Evolutionary conservation across 176 grass and related monocot genomes (phyloP).

Genomic region (Saccharum spontaneum): DNA sequence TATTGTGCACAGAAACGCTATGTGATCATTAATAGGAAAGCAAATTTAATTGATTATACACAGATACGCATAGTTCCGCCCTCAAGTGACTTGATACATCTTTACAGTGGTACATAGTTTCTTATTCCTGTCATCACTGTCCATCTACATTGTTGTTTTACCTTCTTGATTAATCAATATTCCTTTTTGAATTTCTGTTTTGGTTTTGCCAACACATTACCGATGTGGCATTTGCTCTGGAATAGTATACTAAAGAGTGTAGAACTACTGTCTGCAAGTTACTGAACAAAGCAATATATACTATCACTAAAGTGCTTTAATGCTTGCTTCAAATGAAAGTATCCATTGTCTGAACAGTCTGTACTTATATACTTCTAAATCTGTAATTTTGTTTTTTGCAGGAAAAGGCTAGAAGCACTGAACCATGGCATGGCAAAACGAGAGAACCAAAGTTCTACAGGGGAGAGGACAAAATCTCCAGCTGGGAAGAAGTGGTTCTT

Average conservation of each 20-base stretch:
- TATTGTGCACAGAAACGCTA: not conserved
- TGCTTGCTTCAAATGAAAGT: not conserved
- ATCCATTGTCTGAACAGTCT: not conserved
- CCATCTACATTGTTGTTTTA: not conserved
- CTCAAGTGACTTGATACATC: not conserved
- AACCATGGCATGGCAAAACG: constrained; percentile 67
- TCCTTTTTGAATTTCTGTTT: not conserved
- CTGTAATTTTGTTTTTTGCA: constrained; percentile 19
- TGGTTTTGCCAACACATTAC: not conserved
- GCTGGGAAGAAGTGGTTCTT: constrained; percentile 44
- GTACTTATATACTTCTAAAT: not conserved
- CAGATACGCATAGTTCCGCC: not conserved
- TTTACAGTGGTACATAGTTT: not conserved
- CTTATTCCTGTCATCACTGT: not conserved
- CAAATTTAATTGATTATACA: not conserved
- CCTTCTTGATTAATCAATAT: constrained; percentile 6
- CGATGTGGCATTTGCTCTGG: not conserved
- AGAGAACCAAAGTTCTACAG: constrained; percentile 27
- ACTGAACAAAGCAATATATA: not conserved
- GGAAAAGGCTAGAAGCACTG: constrained; percentile 79
- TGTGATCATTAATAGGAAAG: not conserved
- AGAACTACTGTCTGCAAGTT: not conserved
- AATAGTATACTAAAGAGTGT: not conserved
- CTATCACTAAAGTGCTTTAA: not conserved
- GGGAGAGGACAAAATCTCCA: not conserved